phyloP scores from a whole-genome alignment of 106 monocot species.

The Dactylorhiza incarnata region DNA sequence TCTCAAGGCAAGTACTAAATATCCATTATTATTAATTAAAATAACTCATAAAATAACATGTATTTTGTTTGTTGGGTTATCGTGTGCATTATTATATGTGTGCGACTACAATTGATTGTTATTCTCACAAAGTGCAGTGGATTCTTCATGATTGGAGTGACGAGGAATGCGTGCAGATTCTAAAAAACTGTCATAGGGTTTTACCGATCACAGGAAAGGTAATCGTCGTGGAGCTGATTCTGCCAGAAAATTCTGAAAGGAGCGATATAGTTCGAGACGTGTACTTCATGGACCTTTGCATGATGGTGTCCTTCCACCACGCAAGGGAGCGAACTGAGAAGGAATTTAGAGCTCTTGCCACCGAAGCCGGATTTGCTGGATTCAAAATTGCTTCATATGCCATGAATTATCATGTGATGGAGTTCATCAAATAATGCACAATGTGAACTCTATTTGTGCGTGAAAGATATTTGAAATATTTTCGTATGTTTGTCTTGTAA shows the following conservation, averaged over 20 bases:
- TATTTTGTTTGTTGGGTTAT: no score
- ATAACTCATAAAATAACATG: no score
- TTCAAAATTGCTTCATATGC: not conserved
- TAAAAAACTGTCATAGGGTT: not conserved
- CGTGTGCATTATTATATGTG: no score
- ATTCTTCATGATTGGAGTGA: slow-evolving; percentile 4
- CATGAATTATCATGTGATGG: slow-evolving; percentile 2
- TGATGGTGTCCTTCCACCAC: not conserved
- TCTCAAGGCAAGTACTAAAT: no score
- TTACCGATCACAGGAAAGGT: not conserved
- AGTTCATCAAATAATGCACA: not conserved
- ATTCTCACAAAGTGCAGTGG: not conserved
- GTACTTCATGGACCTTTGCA: slow-evolving; percentile 1
- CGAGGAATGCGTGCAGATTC: not conserved
- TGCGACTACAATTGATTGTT: no score
- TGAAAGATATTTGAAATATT: no score
- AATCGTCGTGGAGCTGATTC: not conserved
- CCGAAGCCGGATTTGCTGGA: not conserved
- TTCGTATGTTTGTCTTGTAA: no score
- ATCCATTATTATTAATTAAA: no score
- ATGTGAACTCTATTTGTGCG: no score
- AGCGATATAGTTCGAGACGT: not conserved
- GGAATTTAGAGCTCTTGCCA: not conserved
- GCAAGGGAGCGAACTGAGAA: not conserved
- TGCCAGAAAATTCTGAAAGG: not conserved